Base-by-base conservation (phyloP, 2,329 filamentous ascomycete genomes). In the Penicillium olsonii region DNA sequence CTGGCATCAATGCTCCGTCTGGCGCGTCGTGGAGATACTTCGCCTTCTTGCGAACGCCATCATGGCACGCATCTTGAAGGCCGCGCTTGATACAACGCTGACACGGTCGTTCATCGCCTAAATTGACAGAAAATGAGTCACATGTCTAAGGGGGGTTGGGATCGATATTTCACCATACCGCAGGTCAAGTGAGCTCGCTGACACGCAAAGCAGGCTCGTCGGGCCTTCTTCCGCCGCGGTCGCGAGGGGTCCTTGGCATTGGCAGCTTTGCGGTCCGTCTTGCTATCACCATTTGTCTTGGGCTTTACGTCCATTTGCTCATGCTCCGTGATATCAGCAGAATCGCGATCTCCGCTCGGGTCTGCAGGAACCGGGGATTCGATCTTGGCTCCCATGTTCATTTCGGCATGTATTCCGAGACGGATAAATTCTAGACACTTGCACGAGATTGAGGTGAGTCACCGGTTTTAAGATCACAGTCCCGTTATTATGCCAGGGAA, bases 21-120 rank as follows among this genome's bases (percentile, higher is more conserved):
- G 92, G 92, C 20, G 92, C 91, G 79, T 97, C 94, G 67, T 97
- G 92, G 48, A 99, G 87, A 71, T 99, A 99, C 72, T 99, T 99
- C 44, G 94, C 94, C 80, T 97, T 99, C 74, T 99, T 99, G 56
- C 94, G 87, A 43, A 97, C 91, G 45, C 94, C 94, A 68, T 99
- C 94, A 70, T 96, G 91, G 67, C 94, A 99, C 53, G 84, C 84
- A 68, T 96, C 91, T 64, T 91, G 88, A 18, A 97, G 82, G 38
- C 90, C 90, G 62, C 94, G 87, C 73, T 96, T 96, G 62, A 97
- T 90, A 70, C 94, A 99, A 65, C 94, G 82, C 66, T 91, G 84
- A 69, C 94, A 99, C 45, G 94, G 94, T 61, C 94, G 83, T 71
- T 99, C 92, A 69, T 99, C 94, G 64, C 92, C 94, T 97, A 51